Evolutionary conservation across 2,329 filamentous ascomycete species (phyloP).

Genomic region (Chaetomium sp.): DNA sequence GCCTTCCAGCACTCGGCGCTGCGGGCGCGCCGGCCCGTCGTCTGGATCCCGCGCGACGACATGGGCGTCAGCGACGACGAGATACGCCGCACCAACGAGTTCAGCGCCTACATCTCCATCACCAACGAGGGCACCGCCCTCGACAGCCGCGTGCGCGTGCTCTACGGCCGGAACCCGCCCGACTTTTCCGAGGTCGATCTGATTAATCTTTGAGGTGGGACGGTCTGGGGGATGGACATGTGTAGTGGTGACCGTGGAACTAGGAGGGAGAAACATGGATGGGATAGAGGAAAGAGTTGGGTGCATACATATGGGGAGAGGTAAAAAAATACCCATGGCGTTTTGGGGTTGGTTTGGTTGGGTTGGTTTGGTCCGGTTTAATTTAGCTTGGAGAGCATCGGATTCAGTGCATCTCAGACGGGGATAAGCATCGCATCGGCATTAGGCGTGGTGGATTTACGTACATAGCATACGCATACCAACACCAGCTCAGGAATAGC

Average conservation of each 20-base stretch:
- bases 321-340: slow-evolving; percentile 4
- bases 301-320: background rate
- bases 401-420: background rate
- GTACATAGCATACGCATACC: slow-evolving; percentile 2
- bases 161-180: slow-evolving; percentile 82
- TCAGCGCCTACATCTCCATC: slow-evolving; percentile 85
- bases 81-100: slow-evolving; percentile 72
- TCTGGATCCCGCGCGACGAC: slow-evolving; percentile 93
- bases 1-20: slow-evolving; percentile 91
- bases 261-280: slow-evolving; percentile 2
- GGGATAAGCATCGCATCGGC: slow-evolving; percentile 3
- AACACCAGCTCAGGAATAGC: slow-evolving; percentile 3
- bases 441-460: slow-evolving; percentile 1
- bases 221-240: too few species aligned
- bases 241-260: slow-evolving; percentile 45
- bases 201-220: slow-evolving; percentile 65
- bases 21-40: slow-evolving; percentile 77
- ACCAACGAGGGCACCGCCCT: slow-evolving; percentile 90
- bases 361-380: background rate
- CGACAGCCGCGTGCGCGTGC: slow-evolving; percentile 78
- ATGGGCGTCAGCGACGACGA: slow-evolving; percentile 91
- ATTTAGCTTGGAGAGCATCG: slow-evolving; percentile 6
- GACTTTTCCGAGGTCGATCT: slow-evolving; percentile 88
- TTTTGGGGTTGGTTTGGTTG: background rate
- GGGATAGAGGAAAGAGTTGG: background rate